phyloP scores from a whole-genome alignment of 176 grass and related monocot species.

The Avena insularis region DNA sequence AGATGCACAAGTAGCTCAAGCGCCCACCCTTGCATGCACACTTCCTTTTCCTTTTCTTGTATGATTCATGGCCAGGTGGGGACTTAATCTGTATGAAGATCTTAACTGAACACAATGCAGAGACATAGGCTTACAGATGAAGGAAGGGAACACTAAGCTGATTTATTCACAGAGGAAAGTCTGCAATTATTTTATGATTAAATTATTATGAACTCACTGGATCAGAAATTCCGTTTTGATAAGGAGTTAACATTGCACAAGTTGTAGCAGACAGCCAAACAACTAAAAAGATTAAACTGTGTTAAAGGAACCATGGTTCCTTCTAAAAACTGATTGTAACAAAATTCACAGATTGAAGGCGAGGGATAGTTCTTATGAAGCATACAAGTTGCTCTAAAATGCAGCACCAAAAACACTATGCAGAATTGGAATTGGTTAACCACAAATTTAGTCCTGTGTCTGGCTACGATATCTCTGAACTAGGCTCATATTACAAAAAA shows the following conservation, averaged over 20 bases:
- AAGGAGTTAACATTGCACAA: background rate
- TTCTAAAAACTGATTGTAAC: constrained; percentile 2
- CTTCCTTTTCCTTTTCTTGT: background rate
- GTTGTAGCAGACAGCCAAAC: constrained; percentile 11
- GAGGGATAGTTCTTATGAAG: background rate
- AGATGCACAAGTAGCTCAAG: background rate
- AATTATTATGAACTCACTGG: constrained; percentile 5
- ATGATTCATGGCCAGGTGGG: background rate
- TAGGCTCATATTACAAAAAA: background rate
- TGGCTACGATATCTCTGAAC: background rate
- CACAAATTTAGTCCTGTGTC: constrained; percentile 13
- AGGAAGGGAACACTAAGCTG: background rate
- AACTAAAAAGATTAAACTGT: background rate
- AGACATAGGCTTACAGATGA: background rate
- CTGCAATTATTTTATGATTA: background rate
- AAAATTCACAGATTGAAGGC: background rate
- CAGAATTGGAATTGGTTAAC: background rate
- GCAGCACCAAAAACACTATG: background rate
- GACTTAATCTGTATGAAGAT: background rate
- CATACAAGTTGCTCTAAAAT: constrained; percentile 16
- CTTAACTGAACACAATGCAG: constrained; percentile 11
- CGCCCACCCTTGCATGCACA: background rate
- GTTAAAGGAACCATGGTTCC: background rate
- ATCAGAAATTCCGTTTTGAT: background rate
- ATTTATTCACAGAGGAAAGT: constrained; percentile 15